Base-by-base conservation (phyloP, 2,329 filamentous ascomycete species). In the Ilyonectria mors-panacis region DNA sequence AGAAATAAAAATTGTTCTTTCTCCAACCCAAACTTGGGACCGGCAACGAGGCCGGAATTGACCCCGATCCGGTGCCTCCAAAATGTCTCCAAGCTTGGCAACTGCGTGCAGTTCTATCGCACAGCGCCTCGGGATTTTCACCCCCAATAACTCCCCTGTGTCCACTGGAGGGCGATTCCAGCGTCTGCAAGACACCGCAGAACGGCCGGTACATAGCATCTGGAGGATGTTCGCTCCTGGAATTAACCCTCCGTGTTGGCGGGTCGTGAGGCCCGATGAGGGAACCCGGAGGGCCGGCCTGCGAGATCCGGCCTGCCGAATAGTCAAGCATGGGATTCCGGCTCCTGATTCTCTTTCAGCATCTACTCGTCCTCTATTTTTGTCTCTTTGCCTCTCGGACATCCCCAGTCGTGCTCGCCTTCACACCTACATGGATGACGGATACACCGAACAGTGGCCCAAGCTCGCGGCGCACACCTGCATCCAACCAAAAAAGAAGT, bases 41-140 rank as follows among this genome's bases (percentile, higher is more conserved):
- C 56, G 56, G 56, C 26, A 42, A 42, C 10, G 19, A 67, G 59
- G 65, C 72, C 70, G 70, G 71, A 58, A 57, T 65, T 53, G 62
- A 56, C 69, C 53, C 63, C 67, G 59, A 71, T 62, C 69, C 69
- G 68, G 59, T 59, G 53, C 55, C 62, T 48, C 71, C 55, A 51
- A 51, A 56, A 30, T 68, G 23, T 58, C 51, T 60, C 54, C 55
- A 58, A 59, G 59, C 67, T 71, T 68, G 59, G 67, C 48, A 57
- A 39, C 19, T 23, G 37, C 15, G 15, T 23, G 37, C 15, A 39
- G 4, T 17, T 3, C 2, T 10, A 13, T 26, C 9, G 19, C 33
- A 26, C 35, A 42, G 33, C 9, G 35, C 35, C 17, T 42, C 35
- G 19, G 51, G 13, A 39, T 55, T 60, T 54, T 30, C 15, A 23